Conservation (phyloP, 192 early-diverging fungal genomes). For the Neocallimastix lanati region DNA sequence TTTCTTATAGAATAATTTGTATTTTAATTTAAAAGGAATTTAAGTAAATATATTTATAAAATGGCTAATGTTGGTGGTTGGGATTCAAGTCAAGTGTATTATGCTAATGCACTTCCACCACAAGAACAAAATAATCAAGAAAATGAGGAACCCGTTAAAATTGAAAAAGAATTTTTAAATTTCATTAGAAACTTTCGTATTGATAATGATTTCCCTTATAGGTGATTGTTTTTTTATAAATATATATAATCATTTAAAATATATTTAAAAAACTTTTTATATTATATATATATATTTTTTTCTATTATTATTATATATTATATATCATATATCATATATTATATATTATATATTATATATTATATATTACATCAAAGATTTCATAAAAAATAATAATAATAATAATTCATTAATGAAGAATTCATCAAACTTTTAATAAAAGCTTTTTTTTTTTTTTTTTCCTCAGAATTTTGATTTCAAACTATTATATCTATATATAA, state of each 20-base stretch:
- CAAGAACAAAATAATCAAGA: conserved; percentile 19
- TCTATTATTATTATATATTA: not conserved
- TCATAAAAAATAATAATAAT: too few relatives aligned
- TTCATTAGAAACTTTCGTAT: conserved; percentile 78
- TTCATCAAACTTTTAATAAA: too few relatives aligned
- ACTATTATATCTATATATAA: too few relatives aligned
- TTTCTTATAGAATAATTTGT: too few relatives aligned
- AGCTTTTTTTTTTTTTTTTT: too few relatives aligned
- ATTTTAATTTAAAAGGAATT: too few relatives aligned
- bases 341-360: too few relatives aligned
- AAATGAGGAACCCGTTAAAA: conserved; percentile 25
- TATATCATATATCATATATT: too few relatives aligned
- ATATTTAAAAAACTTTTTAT: not conserved
- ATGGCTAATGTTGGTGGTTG: not conserved
- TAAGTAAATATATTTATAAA: not conserved
- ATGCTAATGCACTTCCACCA: not conserved
- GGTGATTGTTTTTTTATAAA: conserved; percentile 15
- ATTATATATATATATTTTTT: not conserved
- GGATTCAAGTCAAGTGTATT: not conserved
- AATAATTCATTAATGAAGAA: too few relatives aligned
- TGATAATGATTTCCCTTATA: conserved; percentile 68
- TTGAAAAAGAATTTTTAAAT: conserved; percentile 49
- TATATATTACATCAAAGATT: too few relatives aligned
- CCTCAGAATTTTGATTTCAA: too few relatives aligned
- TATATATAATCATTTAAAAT: not conserved